Percentiles rank a stretch among this genome's conserved stretches.
Conservation (phyloP, 2,329 filamentous ascomycete species). For the Trichoderma aggressivum region DNA sequence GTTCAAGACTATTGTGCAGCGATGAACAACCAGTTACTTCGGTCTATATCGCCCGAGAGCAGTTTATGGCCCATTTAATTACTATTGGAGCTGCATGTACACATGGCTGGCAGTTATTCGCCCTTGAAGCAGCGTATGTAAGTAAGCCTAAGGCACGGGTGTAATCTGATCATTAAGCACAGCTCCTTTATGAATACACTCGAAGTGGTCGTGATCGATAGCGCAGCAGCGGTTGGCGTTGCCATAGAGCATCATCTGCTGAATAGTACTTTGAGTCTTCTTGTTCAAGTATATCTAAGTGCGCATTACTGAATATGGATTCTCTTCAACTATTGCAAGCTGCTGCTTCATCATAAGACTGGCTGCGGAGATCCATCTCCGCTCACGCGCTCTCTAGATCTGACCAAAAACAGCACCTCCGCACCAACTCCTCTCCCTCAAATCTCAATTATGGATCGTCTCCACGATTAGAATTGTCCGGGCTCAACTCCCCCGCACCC, state of each 20-base stretch:
- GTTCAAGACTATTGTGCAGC: background rate
- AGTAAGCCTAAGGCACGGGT: background rate
- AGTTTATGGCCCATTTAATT: background rate
- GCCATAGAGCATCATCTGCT: background rate
- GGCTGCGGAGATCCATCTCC: background rate
- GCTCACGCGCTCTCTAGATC: background rate
- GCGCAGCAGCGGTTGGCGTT: background rate
- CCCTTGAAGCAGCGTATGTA: background rate
- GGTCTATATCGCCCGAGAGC: background rate
- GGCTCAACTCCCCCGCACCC: conserved; percentile 2
- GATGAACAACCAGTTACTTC: background rate
- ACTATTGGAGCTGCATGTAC: background rate
- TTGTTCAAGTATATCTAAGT: background rate
- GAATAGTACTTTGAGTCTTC: background rate
- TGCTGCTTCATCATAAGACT: background rate
- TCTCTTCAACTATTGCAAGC: background rate
- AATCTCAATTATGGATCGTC: background rate
- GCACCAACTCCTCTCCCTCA: background rate
- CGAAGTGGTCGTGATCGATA: background rate
- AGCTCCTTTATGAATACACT: background rate
- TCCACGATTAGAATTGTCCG: background rate
- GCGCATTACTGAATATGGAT: background rate
- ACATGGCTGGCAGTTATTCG: background rate
- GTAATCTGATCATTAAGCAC: background rate
- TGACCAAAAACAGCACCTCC: background rate